Evolutionary conservation across 192 early-diverging fungal genomes (phyloP).

Genomic region (Thamnidium elegans): DNA sequence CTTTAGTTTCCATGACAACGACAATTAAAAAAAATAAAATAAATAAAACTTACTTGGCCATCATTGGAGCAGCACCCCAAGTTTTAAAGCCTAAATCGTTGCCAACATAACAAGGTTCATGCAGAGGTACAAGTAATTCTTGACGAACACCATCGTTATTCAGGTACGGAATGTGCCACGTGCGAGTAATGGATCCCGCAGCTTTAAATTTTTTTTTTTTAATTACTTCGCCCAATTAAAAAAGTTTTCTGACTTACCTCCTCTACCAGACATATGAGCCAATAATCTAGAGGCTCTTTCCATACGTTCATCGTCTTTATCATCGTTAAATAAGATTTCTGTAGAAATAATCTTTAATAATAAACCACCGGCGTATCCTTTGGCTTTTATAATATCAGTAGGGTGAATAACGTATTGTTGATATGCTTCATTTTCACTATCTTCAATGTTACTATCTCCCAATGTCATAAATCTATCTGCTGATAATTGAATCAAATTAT

Average conservation of each 20-base stretch:
- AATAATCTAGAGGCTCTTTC: conserved; percentile 29
- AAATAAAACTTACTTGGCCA: conserved; percentile 53
- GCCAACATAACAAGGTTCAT: conserved; percentile 50
- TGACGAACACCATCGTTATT: conserved; percentile 13
- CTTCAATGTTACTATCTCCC: conserved; percentile 3
- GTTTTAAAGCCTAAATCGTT: conserved; percentile 58
- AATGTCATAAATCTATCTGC: conserved; percentile 19
- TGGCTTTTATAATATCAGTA: conserved; percentile 18
- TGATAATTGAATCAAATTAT: conserved; percentile 10
- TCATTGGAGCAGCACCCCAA: conserved; percentile 50
- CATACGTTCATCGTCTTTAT: conserved; percentile 19
- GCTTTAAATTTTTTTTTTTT: conserved; percentile 9
- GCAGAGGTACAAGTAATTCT: conserved; percentile 28
- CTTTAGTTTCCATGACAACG: neutral
- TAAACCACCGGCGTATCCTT: conserved; percentile 3
- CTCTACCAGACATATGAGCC: conserved; percentile 39
- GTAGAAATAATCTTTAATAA: conserved; percentile 16
- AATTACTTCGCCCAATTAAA: neutral
- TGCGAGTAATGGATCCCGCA: conserved; percentile 36
- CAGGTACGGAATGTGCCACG: conserved; percentile 35
- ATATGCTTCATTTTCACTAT: conserved; percentile 1
- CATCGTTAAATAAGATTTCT: conserved; percentile 14
- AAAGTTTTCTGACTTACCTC: conserved; percentile 19
- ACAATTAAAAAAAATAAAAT: too few relatives aligned
- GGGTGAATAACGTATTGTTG: conserved; percentile 3